A percentile compares a stretch with the other conserved stretches of the same genome.
Evolutionary conservation across 768 basidiomycete species (phyloP).

Genomic region (Hericium coralloides): DNA sequence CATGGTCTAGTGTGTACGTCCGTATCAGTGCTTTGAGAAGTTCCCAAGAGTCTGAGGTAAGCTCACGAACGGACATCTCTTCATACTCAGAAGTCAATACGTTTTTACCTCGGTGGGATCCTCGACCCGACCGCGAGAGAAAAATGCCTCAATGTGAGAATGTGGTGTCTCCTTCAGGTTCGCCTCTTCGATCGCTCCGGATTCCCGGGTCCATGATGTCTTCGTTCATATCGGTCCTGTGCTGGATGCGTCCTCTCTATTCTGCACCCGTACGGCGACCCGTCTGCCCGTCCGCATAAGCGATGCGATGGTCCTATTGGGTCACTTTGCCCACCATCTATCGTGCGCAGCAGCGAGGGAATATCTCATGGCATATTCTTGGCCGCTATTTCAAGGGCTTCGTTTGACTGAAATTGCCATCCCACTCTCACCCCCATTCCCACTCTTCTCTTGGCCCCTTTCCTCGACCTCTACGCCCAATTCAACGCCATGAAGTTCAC

Average conservation of each 20-base stretch:
- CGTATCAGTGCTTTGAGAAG: too few relatives aligned
- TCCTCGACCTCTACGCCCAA: not conserved
- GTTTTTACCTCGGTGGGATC: not conserved
- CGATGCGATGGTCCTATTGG: too few relatives aligned
- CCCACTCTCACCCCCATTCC: not conserved
- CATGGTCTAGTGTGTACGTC: too few relatives aligned
- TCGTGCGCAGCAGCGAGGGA: not conserved
- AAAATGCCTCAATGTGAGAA: not conserved
- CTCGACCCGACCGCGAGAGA: not conserved
- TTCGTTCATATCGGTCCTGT: not conserved
- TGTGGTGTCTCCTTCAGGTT: not conserved
- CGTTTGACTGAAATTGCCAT: not conserved
- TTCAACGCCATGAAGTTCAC: conserved; percentile 23
- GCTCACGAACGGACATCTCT: too few relatives aligned
- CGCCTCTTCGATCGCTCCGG: not conserved
- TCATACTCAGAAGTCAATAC: too few relatives aligned
- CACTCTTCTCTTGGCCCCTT: not conserved
- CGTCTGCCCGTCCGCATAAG: not conserved
- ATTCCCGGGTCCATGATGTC: not conserved
- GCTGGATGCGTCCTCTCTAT: not conserved
- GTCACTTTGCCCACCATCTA: too few relatives aligned
- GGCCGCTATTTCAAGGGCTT: not conserved
- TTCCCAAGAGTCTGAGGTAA: too few relatives aligned
- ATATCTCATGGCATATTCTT: not conserved
- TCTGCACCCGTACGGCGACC: not conserved